Conservation (phyloP, 2,329 filamentous ascomycete species). For the Venturia aucupariae region DNA sequence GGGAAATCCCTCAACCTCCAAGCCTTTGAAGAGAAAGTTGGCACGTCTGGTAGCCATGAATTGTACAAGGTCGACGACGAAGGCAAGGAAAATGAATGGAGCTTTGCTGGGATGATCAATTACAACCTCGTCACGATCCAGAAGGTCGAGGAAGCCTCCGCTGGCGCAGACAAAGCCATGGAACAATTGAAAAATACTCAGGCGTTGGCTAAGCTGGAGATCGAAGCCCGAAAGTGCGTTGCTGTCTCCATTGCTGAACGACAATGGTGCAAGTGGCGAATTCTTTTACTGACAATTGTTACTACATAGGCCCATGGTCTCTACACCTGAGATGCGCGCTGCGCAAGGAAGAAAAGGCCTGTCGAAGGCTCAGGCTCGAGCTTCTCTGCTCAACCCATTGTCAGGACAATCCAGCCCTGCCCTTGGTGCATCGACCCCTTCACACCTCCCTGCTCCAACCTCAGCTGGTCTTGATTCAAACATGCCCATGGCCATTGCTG, state of each 20-base stretch:
- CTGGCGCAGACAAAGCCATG: conserved; percentile 50
- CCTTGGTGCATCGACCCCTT: not conserved
- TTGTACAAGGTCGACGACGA: conserved; percentile 42
- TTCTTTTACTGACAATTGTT: conserved; percentile 7
- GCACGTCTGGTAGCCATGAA: conserved; percentile 36
- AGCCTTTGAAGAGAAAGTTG: conserved; percentile 35
- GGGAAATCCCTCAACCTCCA: conserved; percentile 12
- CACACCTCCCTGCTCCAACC: conserved; percentile 7
- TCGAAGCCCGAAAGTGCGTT: conserved; percentile 48
- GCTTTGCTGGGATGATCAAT: conserved; percentile 48
- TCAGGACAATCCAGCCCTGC: conserved; percentile 10
- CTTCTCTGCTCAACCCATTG: conserved; percentile 9
- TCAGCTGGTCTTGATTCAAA: conserved; percentile 12
- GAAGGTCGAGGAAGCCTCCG: conserved; percentile 45
- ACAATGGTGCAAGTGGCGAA: conserved; percentile 6
- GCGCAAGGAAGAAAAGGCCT: not conserved
- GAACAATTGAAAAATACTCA: conserved; percentile 50
- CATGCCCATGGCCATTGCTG: conserved; percentile 10
- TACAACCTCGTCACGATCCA: conserved; percentile 46
- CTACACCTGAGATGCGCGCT: conserved; percentile 10
- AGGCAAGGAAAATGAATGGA: conserved; percentile 34
- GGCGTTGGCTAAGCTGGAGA: conserved; percentile 49
- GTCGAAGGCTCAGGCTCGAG: conserved; percentile 10
- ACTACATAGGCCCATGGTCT: conserved; percentile 10
- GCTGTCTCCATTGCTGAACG: conserved; percentile 23